Base-by-base conservation (phyloP, 306 rosid genomes). In the Castanea crenata region DNA sequence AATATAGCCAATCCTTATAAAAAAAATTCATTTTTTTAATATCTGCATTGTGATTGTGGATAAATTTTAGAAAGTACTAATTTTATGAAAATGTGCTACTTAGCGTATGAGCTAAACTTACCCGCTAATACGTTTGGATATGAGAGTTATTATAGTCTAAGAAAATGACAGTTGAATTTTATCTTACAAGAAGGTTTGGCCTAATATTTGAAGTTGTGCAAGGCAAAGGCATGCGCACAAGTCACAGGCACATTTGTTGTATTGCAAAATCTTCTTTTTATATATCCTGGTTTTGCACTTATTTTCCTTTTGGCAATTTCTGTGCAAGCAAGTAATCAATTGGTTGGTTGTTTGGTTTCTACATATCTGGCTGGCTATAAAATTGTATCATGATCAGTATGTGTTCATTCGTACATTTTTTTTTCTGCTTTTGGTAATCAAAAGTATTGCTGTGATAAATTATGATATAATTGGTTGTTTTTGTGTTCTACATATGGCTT, bases 401-500 rank as follows among this genome's bases (percentile, higher is more conserved):
- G 4, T 67, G 51, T 75, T 34, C 16, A 56, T 32, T 44, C 41
- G 11, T 72, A 76, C 56, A 35, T 74, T 69, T 62, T 76, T 18
- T 69, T 55, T 80, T 62, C 38, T 25, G 27, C 46, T 7, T 38
- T 38, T 38, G 21, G 62, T 68, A 76, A 75, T 72, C 15, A 5
- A 32, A 79, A 55, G n/a, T 74, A 46, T 49, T 77, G 67, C 74
- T 55, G 62, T 77, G 79, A 5, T 75, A 75, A 71, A 67, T 76
- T 29, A 51, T 29, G 27, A 34, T 46, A 25, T 55, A 64, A 41
- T 54, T 74, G 64, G 63, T 57, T 73, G 68, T 63, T 76, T 86
- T 86, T 78, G 69, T 71, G 58, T 72, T 73, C 59, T 78, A 34
- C 72, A 81, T 71, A 73, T 77, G 74, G 78, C 78, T 85, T 74